These are phyloP conservation scores for Exobasidium rhododendri DNA, from an alignment of 1,284 basidiomycete species.

Conservation along the genomic window DNA sequence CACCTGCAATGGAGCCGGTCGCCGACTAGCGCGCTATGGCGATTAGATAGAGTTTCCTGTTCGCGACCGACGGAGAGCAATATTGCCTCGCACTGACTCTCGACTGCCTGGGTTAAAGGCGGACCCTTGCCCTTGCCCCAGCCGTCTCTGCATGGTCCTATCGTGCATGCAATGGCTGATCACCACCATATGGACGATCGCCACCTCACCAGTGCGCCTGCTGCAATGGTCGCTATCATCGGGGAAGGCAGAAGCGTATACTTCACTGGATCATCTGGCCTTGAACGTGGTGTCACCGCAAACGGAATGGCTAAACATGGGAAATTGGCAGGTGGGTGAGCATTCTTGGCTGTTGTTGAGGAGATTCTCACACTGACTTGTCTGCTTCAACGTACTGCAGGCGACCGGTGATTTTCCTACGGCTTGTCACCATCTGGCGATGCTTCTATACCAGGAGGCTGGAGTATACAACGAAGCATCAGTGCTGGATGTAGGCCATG, in stretches of 20 bases:
- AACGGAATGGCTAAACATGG: slow-evolving; percentile 26
- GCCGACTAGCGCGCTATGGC: too few relatives aligned
- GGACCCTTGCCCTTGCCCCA: too few relatives aligned
- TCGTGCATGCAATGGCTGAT: too few relatives aligned
- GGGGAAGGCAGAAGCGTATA: slow-evolving; percentile 12
- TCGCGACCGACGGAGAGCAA: too few relatives aligned
- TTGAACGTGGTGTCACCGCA: slow-evolving; percentile 14
- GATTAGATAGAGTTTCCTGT: too few relatives aligned
- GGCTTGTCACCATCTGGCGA: slow-evolving; percentile 34
- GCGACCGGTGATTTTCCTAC: slow-evolving; percentile 19
- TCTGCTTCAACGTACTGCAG: neutral
- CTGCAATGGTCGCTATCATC: neutral
- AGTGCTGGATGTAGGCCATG: slow-evolving; percentile 50
- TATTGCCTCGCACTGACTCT: too few relatives aligned
- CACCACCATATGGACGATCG: neutral
- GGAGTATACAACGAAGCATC: slow-evolving; percentile 20
- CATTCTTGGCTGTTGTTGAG: too few relatives aligned
- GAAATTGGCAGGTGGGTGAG: slow-evolving; percentile 16
- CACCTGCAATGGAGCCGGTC: too few relatives aligned
- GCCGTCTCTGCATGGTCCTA: too few relatives aligned
- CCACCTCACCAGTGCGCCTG: neutral
- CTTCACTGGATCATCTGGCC: slow-evolving; percentile 13
- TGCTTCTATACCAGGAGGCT: slow-evolving; percentile 29
- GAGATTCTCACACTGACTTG: neutral
- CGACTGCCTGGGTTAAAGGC: too few relatives aligned